phyloP scores from a whole-genome alignment of 2,329 filamentous ascomycete species.

The Aspergillus spinulosporus region DNA sequence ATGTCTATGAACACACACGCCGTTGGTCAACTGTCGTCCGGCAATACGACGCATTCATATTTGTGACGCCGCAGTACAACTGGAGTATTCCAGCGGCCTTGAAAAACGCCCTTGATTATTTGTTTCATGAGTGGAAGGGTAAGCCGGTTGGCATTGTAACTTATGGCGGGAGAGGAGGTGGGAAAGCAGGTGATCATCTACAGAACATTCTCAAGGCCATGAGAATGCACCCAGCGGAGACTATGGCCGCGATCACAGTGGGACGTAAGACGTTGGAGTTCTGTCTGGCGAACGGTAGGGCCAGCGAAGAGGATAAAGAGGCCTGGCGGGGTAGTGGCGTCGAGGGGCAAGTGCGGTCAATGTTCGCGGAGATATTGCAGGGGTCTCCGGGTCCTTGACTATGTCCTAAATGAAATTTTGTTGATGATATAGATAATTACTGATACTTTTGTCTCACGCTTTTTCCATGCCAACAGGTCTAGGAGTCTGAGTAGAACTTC shows the following conservation, averaged over 20 bases:
- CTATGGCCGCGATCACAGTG: constrained; percentile 48
- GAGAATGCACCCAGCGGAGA: constrained; percentile 29
- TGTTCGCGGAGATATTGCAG: neutral
- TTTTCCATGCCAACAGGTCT: no score
- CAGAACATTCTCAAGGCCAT: constrained; percentile 36
- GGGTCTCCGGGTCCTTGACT: no score
- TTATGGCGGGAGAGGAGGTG: constrained; percentile 53
- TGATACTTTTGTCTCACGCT: no score
- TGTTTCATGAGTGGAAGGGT: constrained; percentile 59
- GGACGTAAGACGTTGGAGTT: constrained; percentile 62
- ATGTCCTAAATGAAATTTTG: no score
- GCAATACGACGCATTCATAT: constrained; percentile 42
- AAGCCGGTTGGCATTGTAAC: constrained; percentile 57
- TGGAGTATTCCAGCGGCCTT: constrained; percentile 54
- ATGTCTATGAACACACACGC: constrained; percentile 38
- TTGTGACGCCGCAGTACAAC: constrained; percentile 55
- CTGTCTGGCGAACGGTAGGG: neutral
- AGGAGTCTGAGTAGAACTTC: no score
- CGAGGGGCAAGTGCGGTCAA: neutral
- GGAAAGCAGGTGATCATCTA: constrained; percentile 40
- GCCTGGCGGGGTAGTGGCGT: neutral
- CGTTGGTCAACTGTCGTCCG: constrained; percentile 41
- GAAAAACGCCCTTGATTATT: constrained; percentile 65
- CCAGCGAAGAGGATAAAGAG: neutral
- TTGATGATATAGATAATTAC: no score